Percentiles rank a stretch among this genome's conserved stretches.
Evolutionary conservation across 106 monocot genomes (phyloP).

Genomic region (Dendrobium chrysotoxum): DNA sequence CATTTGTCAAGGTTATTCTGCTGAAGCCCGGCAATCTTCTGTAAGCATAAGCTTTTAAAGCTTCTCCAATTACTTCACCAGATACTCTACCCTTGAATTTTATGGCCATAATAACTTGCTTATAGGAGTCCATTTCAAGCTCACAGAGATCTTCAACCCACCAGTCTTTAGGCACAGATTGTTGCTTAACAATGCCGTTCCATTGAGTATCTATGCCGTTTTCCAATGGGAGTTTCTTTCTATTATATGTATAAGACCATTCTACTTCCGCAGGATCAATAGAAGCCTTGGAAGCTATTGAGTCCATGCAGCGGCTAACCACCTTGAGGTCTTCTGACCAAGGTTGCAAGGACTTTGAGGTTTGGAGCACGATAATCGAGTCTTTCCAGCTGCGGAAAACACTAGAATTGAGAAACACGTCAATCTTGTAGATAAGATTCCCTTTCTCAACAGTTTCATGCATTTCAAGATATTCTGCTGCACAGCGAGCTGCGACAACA

Average conservation of each 20-base stretch:
- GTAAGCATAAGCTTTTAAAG: constrained; percentile 60
- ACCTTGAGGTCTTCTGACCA: constrained; percentile 64
- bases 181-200: constrained; percentile 63
- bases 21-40: constrained; percentile 32
- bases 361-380: constrained; percentile 65
- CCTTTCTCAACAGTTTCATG: constrained; percentile 67
- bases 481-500: constrained; percentile 66
- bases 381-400: constrained; percentile 81
- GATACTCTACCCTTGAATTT: constrained; percentile 38
- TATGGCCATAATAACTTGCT: constrained; percentile 46
- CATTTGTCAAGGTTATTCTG: constrained; percentile 16
- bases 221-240: constrained; percentile 49
- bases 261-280: constrained; percentile 41
- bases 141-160: constrained; percentile 87
- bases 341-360: constrained; percentile 44
- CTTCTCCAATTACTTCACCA: constrained; percentile 41
- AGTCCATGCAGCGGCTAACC: constrained; percentile 51
- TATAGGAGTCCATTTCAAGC: constrained; percentile 57
- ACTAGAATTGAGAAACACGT: constrained; percentile 64
- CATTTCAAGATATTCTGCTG: constrained; percentile 81
- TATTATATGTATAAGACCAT: constrained; percentile 77
- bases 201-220: constrained; percentile 45
- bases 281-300: constrained; percentile 50
- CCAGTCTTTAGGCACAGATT: constrained; percentile 61
- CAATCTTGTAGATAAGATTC: constrained; percentile 82